A percentile compares a stretch with the other conserved stretches of the same genome.
Conservation (phyloP, 148 eudicot genomes). For the Fagopyrum homotropicum region DNA sequence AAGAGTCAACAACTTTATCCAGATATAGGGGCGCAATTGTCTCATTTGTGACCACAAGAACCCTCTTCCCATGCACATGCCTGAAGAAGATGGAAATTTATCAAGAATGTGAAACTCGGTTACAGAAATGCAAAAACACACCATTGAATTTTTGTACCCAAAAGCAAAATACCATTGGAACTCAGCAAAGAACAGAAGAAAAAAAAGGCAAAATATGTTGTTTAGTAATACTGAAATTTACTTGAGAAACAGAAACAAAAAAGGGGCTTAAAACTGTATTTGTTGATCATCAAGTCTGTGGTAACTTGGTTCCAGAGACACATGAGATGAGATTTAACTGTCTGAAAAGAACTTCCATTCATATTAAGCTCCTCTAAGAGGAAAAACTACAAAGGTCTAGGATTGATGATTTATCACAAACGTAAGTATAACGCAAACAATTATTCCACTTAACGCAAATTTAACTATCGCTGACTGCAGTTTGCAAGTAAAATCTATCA, state of each 20-base stretch:
- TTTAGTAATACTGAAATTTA: neutral
- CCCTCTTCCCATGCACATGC: conserved; percentile 91
- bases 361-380: neutral
- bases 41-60: conserved; percentile 91
- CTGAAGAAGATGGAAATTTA: conserved; percentile 25
- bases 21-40: conserved; percentile 85
- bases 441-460: neutral
- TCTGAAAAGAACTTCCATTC: neutral
- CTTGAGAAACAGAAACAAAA: neutral
- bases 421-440: neutral
- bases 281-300: neutral
- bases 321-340: neutral
- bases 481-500: neutral
- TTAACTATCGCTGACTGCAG: neutral
- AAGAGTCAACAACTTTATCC: conserved; percentile 80
- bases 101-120: neutral
- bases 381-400: neutral
- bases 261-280: neutral
- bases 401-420: neutral
- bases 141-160: neutral
- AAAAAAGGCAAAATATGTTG: neutral
- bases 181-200: neutral
- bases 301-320: neutral
- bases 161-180: neutral
- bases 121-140: neutral